A percentile compares a stretch with the other conserved stretches of the same genome.
Conservation (phyloP, 169 alveolate species). For the Plasmodium sp. region DNA sequence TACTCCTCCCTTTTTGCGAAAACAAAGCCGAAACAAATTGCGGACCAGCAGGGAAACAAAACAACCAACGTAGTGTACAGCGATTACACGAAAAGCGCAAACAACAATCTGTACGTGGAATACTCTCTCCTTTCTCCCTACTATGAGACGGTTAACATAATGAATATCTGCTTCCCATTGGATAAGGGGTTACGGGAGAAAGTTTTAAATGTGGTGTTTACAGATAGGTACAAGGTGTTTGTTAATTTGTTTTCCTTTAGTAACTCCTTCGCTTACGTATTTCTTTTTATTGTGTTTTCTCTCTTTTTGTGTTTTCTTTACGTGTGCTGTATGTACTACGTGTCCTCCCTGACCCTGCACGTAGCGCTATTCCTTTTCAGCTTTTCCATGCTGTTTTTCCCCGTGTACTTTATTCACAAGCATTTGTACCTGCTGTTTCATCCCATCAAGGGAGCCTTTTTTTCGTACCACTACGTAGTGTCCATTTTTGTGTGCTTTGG, state of each 20-base stretch:
- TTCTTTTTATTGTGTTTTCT: slow-evolving; percentile 11
- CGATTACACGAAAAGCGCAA: slow-evolving; percentile 62
- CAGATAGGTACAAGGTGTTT: slow-evolving; percentile 45
- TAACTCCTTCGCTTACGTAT: slow-evolving; percentile 12
- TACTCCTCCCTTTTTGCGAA: slow-evolving; percentile 5
- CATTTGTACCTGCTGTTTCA: slow-evolving; percentile 52
- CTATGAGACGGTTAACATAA: slow-evolving; percentile 44
- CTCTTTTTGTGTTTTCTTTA: slow-evolving; percentile 8
- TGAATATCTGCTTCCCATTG: slow-evolving; percentile 57
- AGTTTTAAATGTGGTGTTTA: slow-evolving; percentile 33
- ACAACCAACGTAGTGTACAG: slow-evolving; percentile 49
- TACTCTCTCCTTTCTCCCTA: slow-evolving; percentile 51
- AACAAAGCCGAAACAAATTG: background rate
- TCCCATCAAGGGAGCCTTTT: slow-evolving; percentile 57
- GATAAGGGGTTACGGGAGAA: slow-evolving; percentile 52
- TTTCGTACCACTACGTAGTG: slow-evolving; percentile 46
- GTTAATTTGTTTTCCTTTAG: slow-evolving; percentile 59
- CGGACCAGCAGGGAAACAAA: slow-evolving; percentile 39
- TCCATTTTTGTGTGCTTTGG: slow-evolving; percentile 22
- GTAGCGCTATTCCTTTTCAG: slow-evolving; percentile 4
- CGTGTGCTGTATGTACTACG: slow-evolving; percentile 8
- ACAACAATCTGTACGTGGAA: slow-evolving; percentile 61
- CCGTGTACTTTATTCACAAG: slow-evolving; percentile 48
- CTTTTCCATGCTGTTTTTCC: slow-evolving; percentile 8
- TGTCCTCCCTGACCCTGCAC: slow-evolving; percentile 14